Percentiles rank a stretch among this genome's conserved stretches.
Evolutionary conservation across 805 yeast species (phyloP).

Genomic region (Kodamaea hsintzibuensis): DNA sequence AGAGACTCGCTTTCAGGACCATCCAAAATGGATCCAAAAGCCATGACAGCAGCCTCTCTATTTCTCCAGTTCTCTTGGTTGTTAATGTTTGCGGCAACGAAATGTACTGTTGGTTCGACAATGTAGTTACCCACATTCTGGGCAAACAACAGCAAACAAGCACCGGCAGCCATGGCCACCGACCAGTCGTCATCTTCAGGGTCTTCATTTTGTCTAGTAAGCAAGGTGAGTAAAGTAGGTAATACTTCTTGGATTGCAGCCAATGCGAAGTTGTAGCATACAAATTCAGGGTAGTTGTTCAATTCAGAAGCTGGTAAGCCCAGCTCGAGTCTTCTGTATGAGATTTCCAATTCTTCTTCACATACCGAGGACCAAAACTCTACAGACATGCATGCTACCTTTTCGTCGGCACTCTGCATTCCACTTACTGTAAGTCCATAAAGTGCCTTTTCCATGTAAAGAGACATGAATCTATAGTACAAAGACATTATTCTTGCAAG

Average conservation of each 20-base stretch:
- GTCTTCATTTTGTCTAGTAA: constrained; percentile 89
- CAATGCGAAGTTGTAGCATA: constrained; percentile 77
- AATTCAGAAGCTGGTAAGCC: constrained; percentile 41
- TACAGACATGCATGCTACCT: constrained; percentile 96
- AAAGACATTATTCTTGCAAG: constrained; percentile 87
- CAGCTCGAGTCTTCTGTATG: constrained; percentile 63
- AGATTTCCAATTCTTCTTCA: constrained; percentile 89
- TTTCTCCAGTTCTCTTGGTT: constrained; percentile 63
- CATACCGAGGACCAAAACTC: constrained; percentile 99
- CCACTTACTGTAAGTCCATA: constrained; percentile 88
- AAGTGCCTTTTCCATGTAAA: constrained; percentile 96
- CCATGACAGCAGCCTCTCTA: constrained; percentile 98
- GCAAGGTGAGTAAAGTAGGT: constrained; percentile 77
- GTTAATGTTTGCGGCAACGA: constrained; percentile 75
- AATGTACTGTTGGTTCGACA: constrained; percentile 78
- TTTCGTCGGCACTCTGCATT: constrained; percentile 81
- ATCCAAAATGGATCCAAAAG: constrained; percentile 94
- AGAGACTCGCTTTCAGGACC: constrained; percentile 84
- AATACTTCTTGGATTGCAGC: constrained; percentile 82
- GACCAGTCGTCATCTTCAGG: constrained; percentile 97
- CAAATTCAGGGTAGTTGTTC: constrained; percentile 42
- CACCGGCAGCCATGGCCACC: constrained; percentile 98
- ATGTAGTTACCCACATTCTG: constrained; percentile 85
- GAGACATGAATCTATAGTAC: constrained; percentile 86
- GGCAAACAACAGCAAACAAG: constrained; percentile 92